phyloP scores from a whole-genome alignment of 805 yeast species.

The Saccharomycopsis sp. region DNA sequence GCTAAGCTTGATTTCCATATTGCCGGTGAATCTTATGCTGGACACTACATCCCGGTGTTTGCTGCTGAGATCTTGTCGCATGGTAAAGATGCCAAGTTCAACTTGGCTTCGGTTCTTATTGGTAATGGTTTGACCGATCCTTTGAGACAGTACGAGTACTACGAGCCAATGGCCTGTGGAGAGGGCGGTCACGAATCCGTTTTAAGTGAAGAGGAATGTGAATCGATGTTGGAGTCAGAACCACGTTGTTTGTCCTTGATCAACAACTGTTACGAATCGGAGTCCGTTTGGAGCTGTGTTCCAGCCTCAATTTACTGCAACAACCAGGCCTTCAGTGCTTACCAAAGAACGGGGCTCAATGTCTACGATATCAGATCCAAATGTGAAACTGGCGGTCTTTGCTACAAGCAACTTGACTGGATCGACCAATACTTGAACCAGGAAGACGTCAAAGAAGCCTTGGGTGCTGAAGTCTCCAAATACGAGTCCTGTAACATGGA shows the following conservation, averaged over 20 bases:
- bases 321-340: slow-evolving; percentile 74
- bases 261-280: slow-evolving; percentile 56
- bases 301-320: slow-evolving; percentile 91
- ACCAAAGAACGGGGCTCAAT: slow-evolving; percentile 78
- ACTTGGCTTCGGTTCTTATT: slow-evolving; percentile 72
- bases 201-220: slow-evolving; percentile 62
- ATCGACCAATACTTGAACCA: slow-evolving; percentile 74
- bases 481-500: slow-evolving; percentile 74
- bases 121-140: slow-evolving; percentile 94
- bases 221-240: slow-evolving; percentile 50
- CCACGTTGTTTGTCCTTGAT: slow-evolving; percentile 62
- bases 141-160: slow-evolving; percentile 66
- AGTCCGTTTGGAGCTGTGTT: slow-evolving; percentile 75
- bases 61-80: slow-evolving; percentile 46
- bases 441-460: slow-evolving; percentile 66
- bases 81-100: slow-evolving; percentile 30
- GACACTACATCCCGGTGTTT: slow-evolving; percentile 73
- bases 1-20: slow-evolving; percentile 56
- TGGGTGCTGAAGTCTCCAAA: slow-evolving; percentile 84
- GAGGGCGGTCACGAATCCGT: slow-evolving; percentile 71
- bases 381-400: slow-evolving; percentile 65
- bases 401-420: slow-evolving; percentile 74
- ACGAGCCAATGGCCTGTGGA: slow-evolving; percentile 94
- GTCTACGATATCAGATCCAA: slow-evolving; percentile 82
- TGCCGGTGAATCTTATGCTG: slow-evolving; percentile 82